Evolutionary conservation across 345 rosid genomes (phyloP), one percentile per base, ranked within the genome.

Genomic region (Schrenkiella parvula): DNA sequence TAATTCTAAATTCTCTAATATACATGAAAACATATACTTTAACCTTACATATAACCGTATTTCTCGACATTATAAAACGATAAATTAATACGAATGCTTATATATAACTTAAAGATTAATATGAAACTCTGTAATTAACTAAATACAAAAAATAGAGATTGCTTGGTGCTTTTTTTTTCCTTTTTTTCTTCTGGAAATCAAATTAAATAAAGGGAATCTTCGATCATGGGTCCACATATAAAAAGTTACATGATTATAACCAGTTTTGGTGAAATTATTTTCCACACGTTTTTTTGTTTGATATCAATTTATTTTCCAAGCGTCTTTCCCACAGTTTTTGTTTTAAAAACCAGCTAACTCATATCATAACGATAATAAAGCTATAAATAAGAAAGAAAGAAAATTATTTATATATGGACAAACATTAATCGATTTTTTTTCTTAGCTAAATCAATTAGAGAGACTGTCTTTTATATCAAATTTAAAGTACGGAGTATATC

Each of bases 201-300:
- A 68, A 52, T 18, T 32, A 23, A 53, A 39, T 53, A 42, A 52
- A 51, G 39, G 12, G 19, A 14, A 68, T 6, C 47, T 75, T 61
- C 6, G 51, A 51, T 42, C 56, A 35, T 38, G 51, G 70, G 79
- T 53, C 79, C 70, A 75, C 70, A 44, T 15, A 68, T 11, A 5
- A 46, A 65, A 55, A 64, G 77, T 56, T 66, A 47, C 8, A 65
- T 48, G 1, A 50, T 75, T 44, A 43, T 61, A 75, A 35, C 59
- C 64, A 55, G 19, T 43, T 69, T 54, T 63, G 26, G 70, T 75
- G 38, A 62, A 26, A 35, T 69, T 55, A 44, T 26, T 63, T 76
- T 28, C 70, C 42, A 76, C 68, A 63, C 64, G 71, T 76, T 76
- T 53, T 61, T 62, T 32, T 25, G 39, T 75, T 60, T 41, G 52